Base-by-base conservation (phyloP, 202 grass and related monocot species). In the Alloteropsis angusta region DNA sequence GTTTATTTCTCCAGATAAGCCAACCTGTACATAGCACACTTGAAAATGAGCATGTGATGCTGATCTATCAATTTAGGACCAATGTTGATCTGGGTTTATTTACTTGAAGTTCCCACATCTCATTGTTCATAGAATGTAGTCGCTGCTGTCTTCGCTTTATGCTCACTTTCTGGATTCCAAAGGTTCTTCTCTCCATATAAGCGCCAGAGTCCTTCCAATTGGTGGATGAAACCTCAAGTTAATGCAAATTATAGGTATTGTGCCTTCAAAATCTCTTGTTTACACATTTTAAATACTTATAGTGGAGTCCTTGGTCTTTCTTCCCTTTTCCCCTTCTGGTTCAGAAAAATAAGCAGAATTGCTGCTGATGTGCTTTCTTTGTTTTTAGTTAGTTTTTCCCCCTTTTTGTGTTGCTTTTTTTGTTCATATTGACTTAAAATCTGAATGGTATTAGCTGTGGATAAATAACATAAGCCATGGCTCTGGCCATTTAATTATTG, bases 31-130 rank as follows among this genome's bases (percentile, higher is more conserved):
- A 84, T 23, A 53, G 13, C 37, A 57, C 68, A 50, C 21, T 87
- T 81, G 57, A 85, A 71, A 76, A 65, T 80, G 67, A 56, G 26
- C 12, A 41, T 34, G 21, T 59, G 70, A 23, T 36, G 78, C 53
- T 35, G 17, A 86, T 60, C 30, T 52, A 44, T 35, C 65, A 73
- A 54, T 60, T 84, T 38, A 72, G 26, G 66, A 76, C 43, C 12
- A 83, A 23, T 57, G 61, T 85, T 71, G 68, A 71, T 28, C 68
- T 79, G 65, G 22, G 37, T 83, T 67, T 34, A 54, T 62, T 81
- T 92, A 96, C 93, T 86, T 90, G 85, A 77, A 90, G 82, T 75
- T 63, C 80, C 90, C 93, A 97, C 19, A 19, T 25, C 48, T 85
- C 54, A 60, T 82, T 82, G 39, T 85, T 89, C 48, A 87, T 75